Conservation (phyloP, 495 filamentous ascomycete genomes). For the Beverwykella pulmonaria region DNA sequence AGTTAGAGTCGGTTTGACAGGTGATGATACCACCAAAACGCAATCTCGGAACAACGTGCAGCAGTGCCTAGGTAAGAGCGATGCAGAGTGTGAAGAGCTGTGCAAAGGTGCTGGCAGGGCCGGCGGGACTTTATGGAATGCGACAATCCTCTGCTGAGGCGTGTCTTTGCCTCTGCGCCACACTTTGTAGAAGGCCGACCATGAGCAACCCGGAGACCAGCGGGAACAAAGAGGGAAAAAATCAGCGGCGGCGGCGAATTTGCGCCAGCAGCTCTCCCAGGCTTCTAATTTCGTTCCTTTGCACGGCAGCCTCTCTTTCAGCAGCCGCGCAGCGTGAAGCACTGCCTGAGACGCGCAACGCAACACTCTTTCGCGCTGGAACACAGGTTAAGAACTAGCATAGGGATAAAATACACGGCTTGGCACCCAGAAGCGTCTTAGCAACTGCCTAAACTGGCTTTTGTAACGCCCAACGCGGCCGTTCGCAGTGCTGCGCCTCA, state of each 20-base stretch:
- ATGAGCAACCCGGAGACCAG: background rate
- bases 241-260: background rate
- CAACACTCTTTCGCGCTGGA: background rate
- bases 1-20: constrained; percentile 32
- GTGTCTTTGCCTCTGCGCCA: background rate
- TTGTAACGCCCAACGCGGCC: background rate
- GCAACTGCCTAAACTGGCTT: background rate
- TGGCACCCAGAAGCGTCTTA: background rate
- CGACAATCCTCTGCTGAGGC: background rate
- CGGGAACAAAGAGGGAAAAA: background rate
- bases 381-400: background rate
- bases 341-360: background rate
- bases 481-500: constrained; percentile 1
- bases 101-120: background rate
- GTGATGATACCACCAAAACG: background rate
- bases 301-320: background rate
- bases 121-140: background rate
- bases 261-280: background rate
- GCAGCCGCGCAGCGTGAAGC: background rate
- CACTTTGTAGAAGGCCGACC: background rate
- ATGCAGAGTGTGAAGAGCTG: background rate
- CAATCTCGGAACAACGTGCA: constrained; percentile 15
- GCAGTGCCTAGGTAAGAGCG: constrained; percentile 1
- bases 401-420: background rate
- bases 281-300: background rate